Percentiles rank a stretch among this genome's conserved stretches.
Conservation (phyloP, 2,329 filamentous ascomycete genomes). For the Elsinoe ampelina region DNA sequence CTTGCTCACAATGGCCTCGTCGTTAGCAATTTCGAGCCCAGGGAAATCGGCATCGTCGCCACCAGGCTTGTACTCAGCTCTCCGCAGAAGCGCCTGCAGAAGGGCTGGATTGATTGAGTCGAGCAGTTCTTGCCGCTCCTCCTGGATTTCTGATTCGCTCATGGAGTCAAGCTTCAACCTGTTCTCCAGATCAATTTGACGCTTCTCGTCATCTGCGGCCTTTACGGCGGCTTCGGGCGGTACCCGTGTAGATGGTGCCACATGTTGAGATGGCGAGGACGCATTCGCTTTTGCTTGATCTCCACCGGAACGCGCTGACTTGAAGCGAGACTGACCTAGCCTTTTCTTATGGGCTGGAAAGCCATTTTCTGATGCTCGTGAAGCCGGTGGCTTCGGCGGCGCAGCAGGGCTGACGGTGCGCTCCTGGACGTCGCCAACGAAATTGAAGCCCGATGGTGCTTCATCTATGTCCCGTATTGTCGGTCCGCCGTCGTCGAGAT, state of each 20-base stretch:
- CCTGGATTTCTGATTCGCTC: constrained; percentile 71
- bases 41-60: constrained; percentile 34
- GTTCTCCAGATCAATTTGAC: constrained; percentile 76
- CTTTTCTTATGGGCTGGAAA: constrained; percentile 87
- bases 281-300: background rate
- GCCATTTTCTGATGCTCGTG: constrained; percentile 51
- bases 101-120: constrained; percentile 64
- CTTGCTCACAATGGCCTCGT: background rate
- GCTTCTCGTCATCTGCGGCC: constrained; percentile 50
- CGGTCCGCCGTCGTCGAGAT: constrained; percentile 45
- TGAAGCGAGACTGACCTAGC: constrained; percentile 65
- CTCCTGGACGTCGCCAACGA: constrained; percentile 72
- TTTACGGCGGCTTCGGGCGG: background rate
- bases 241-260: background rate
- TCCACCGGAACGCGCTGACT: constrained; percentile 39
- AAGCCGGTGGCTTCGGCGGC: constrained; percentile 53
- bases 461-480: constrained; percentile 24
- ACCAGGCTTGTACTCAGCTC: constrained; percentile 65
- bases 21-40: background rate
- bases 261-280: background rate
- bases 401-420: constrained; percentile 40
- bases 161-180: constrained; percentile 62
- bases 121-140: constrained; percentile 72
- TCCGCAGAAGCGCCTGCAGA: constrained; percentile 64
- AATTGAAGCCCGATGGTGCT: constrained; percentile 29